Base-by-base conservation (phyloP, 108 stramenopile genomes). In the Skeletonema menzelii region DNA sequence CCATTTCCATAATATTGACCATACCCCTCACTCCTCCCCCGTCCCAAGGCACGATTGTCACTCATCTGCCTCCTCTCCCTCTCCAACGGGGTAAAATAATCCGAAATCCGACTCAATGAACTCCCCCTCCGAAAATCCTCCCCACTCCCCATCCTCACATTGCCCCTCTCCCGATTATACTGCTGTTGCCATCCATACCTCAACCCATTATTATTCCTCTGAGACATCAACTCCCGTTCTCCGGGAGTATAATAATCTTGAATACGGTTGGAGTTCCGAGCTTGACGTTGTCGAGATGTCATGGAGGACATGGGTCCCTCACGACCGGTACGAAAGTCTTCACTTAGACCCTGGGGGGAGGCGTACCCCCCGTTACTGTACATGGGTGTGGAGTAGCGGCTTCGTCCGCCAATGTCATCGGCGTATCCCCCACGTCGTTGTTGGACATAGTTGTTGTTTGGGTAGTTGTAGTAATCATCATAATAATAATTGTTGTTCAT, bases 241-340 rank as follows among this genome's bases (percentile, higher is more conserved):
- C 59, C 35, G 31, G 59, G 59, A 1, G 59, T 60, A 35, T 60
- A 60, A 35, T 60, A 60, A n/a, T 60, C 59, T 38, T 60, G 59
- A 14, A 60, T 60, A 34, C 59, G 49, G 4, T 53, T 53, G 20
- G 8, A 8, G 22, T 49, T 49, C 7, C 49, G 49, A 0, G 1
- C 1, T 22, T 22, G 49, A 53, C 49, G 49, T 22, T 20, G 20
- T 53, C 20, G 20, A 4, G 49, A 53, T 24, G 49, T 53, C 8
- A 53, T 20, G 20, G 49, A 53, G 19, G 49, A 53, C 49, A 53
- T 19, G 49, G 49, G 49, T 5, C 49, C 49, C 22, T 53, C 49
- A 24, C 49, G 22, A 4, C 49, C 49, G 15, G 22, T 22, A 6
- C 49, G 49, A n/a, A 53, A 53, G n/a, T 53, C 49, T 53, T 53